A percentile compares a stretch with the other conserved stretches of the same genome.
Evolutionary conservation across 176 grass and related monocot species (phyloP).

Genomic region (Panicum miliaceum): DNA sequence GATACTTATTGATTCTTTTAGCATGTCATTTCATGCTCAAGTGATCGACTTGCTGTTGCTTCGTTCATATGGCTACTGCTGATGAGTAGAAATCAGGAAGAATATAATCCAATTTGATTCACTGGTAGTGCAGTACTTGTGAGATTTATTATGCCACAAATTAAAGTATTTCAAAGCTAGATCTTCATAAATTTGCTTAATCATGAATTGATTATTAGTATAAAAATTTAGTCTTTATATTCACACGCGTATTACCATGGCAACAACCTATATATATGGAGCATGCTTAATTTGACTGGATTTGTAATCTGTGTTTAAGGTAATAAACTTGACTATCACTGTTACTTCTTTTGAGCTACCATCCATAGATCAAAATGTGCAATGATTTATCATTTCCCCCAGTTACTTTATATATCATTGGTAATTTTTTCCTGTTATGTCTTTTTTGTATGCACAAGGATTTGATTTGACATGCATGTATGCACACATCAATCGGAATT

Average conservation of each 20-base stretch:
- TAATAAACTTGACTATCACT: constrained; percentile 3
- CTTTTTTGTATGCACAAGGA: neutral
- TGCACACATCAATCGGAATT: neutral
- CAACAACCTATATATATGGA: too few relatives aligned
- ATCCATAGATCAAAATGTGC: neutral
- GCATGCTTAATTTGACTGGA: neutral
- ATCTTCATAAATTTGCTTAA: neutral
- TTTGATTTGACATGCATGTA: neutral
- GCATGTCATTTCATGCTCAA: constrained; percentile 50
- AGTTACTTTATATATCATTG: neutral
- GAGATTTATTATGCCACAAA: neutral
- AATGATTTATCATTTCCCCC: neutral
- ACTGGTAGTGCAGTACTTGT: neutral
- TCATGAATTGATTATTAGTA: neutral
- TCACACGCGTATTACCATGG: too few relatives aligned
- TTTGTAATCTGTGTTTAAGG: neutral
- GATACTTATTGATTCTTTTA: constrained; percentile 1
- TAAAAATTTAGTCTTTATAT: neutral
- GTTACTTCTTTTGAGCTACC: neutral
- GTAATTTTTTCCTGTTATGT: neutral
- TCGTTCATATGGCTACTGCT: neutral
- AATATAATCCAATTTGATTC: neutral
- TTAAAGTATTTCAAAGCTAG: neutral
- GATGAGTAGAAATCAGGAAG: neutral
- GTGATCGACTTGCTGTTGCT: neutral